Evolutionary conservation across 305 asterid genomes (phyloP), one percentile per base, ranked within the genome.

Genomic region (Lippia alba): DNA sequence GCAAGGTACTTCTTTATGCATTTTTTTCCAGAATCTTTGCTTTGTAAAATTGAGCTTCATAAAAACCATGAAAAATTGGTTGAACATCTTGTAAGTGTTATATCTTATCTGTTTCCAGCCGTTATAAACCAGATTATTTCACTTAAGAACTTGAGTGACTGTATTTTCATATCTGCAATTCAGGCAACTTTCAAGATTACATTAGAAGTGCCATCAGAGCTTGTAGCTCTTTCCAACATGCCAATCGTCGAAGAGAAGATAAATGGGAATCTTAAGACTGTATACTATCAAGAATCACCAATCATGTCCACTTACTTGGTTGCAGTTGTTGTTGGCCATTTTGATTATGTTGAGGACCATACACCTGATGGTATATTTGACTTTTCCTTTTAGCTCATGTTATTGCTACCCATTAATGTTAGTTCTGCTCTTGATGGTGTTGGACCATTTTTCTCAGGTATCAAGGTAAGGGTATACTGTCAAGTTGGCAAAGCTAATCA

Each of bases 261-360:
- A 69, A 78, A 78, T 61, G 94, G 94, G 68, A 72, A 91, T 78
- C 81, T 82, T 34, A 94, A 90, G 86, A 90, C 87, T 40, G 96
- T 94, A 12, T 76, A 72, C 82, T 94, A 88, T 83, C 88, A 94
- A 74, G 99, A 94, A 80, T 91, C 98, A 55, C 99, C 99, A 19
- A 86, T 91, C 82, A 94, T 94, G 99, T 94, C 99, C 50, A 91
- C 99, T 67, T 94, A 94, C 83, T 82, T 94, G 88, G 98, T 94
- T 74, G 99, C 99, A 20, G 89, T 94, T 82, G 99, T 94, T 46
- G 91, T 91, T 77, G 99, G 99, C 63, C 84, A 86, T 84, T 94
- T 94, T 79, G 99, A 94, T 72, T 91, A 89, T 82, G 88, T 94
- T 74, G 97, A 91, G 81, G 99, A 85, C 80, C 90, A 72, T 71